Evolutionary conservation across 108 stramenopile genomes (phyloP), one percentile per base, ranked within the genome.

Genomic region (Aurantiochytrium sp.): DNA sequence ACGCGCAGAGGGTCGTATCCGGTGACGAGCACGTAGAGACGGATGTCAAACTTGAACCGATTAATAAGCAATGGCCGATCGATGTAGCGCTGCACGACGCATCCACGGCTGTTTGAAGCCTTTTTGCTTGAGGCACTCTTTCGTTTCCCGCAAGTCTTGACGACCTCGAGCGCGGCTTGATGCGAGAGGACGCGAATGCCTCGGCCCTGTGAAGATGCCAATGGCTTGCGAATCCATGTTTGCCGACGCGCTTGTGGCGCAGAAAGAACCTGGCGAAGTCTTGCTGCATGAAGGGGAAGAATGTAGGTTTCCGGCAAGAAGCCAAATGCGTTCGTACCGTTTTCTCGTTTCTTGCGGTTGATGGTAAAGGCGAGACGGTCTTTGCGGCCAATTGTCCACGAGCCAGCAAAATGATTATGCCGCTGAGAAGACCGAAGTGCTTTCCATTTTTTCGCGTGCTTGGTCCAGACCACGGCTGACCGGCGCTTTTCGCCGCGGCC

Each of bases 21-120:
- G n/a, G 94, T 93, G 43, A 94, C 94, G 28, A 94, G 90, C 4
- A 94, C 93, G 76, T 94, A 94, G 57, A 94, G 73, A 19, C 94
- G 95, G 49, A 97, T 91, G 76, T 97, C 96, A 58, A 96, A 97
- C 89, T 97, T 97, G 87, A 90, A 94, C 25, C 96, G 95, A 53
- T 95, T 91, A 55, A 96, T 94, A 25, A 95, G 93, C 42, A 96
- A 76, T 4, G 96, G 96, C 90, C 94, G 76, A 12, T 94, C 91
- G 44, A 96, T 93, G 57, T 72, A 72, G 12, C 60, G 60, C 91
- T 92, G 91, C 5, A 72, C 58, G 25, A 92, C 57, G 64, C 88
- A 90, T 28, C 58, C 88, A 5, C 72, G 51, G 72, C 16, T 5
- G n/a, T 5, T 18, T 0, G 29, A 35, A 5, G 72, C 72, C 72